Base-by-base conservation (phyloP, 169 alveolate species). In the Cryptosporidium baileyi region DNA sequence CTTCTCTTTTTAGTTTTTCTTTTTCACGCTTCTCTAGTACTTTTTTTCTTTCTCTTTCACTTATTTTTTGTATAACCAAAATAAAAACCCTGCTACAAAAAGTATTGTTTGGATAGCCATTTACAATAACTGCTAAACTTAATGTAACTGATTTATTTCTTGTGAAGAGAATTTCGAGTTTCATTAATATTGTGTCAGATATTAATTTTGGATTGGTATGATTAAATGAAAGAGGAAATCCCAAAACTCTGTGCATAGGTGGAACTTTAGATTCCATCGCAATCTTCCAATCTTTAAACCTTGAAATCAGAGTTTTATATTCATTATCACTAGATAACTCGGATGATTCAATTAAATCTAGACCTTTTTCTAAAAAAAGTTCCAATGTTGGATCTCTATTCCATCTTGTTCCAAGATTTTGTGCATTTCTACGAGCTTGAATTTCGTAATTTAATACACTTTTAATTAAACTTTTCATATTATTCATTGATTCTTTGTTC, bases 341-440 rank as follows among this genome's bases (percentile, higher is more conserved):
- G 43, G 89, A 60, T 49, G 65, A 93, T 49, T 92, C 94, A 38
- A 91, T 61, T 62, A 93, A 81, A 63, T 88, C 92, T 54, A 92
- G 32, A 2, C 95, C 95, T 34, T 89, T 91, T 80, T 89, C 91
- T 61, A 93, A 80, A 80, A 89, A 93, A 28, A 67, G 61, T 34
- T 89, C 82, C 40, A 93, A 59, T 3, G 91, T 88, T 34, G 90
- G 92, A 79, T 91, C 93, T 52, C 82, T 88, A 88, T 93, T 93
- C 93, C 94, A 93, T 36, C 94, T 74, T 26, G 96, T 93, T 47
- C 89, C 89, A 57, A 93, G 90, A 85, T 93, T 93, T 67, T 93
- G 93, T 38, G 96, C 91, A 28, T 80, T 89, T 63, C 96, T 81
- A 80, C 89, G 91, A 47, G 90, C 67, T 44, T 82, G 67, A 30